A percentile compares a stretch with the other conserved stretches of the same genome.
These are phyloP conservation scores for Tardiomyces blankii DNA, from an alignment of 1,139 yeast species.

Conservation along the genomic window DNA sequence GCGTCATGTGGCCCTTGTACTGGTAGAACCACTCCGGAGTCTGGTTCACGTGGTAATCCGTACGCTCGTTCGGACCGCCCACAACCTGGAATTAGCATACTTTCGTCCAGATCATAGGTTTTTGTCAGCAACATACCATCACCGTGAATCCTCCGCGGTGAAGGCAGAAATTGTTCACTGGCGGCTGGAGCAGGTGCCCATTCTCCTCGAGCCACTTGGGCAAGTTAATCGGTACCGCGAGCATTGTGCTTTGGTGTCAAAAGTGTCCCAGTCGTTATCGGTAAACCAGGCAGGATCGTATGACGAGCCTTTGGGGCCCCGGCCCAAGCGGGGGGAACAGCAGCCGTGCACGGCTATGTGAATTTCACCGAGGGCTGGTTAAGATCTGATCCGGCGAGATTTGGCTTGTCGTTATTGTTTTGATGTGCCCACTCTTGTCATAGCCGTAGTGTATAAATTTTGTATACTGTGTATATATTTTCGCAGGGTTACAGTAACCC, in stretches of 20 bases:
- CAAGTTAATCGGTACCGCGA: conserved; percentile 61
- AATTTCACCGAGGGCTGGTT: too few species aligned
- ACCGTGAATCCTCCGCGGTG: conserved; percentile 90
- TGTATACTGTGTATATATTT: too few species aligned
- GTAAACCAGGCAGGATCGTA: neutral
- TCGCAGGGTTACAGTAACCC: too few species aligned
- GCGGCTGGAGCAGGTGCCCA: conserved; percentile 67
- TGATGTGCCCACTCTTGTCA: too few species aligned
- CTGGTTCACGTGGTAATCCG: conserved; percentile 87
- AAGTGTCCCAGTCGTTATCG: neutral
- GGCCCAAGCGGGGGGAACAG: too few species aligned
- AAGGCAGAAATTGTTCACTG: conserved; percentile 82
- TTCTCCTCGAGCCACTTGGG: conserved; percentile 75
- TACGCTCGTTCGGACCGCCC: conserved; percentile 91
- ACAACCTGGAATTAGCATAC: conserved; percentile 36
- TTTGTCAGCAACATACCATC: conserved; percentile 38
- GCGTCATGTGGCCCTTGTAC: conserved; percentile 74
- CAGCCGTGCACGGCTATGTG: too few species aligned
- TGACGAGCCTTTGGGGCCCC: too few species aligned
- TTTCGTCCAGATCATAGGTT: conserved; percentile 4
- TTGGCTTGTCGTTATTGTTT: too few species aligned
- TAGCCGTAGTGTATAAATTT: too few species aligned
- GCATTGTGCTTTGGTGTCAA: conserved; percentile 36
- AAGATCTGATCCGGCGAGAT: too few species aligned
- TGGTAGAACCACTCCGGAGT: conserved; percentile 93